Conservation (phyloP, 2,329 filamentous ascomycete species). For the Trichophyton rubrum region DNA sequence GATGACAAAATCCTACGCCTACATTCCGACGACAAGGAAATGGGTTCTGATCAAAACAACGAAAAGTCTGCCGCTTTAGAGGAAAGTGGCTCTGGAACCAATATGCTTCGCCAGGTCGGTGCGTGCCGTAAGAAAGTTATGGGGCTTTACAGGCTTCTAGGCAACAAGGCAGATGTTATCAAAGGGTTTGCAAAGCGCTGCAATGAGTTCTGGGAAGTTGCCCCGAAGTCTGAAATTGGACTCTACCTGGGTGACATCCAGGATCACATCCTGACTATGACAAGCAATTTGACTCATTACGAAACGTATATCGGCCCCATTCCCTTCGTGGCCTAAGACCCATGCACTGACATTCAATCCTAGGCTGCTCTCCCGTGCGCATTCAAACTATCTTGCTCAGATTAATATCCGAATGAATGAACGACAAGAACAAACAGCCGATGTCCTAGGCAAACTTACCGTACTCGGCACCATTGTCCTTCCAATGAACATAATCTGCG, state of each 20-base stretch:
- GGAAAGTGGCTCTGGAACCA: constrained; percentile 44
- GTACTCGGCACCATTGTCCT: constrained; percentile 93
- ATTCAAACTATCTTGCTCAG: constrained; percentile 96
- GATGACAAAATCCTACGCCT: constrained; percentile 80
- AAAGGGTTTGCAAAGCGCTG: constrained; percentile 97
- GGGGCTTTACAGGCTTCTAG: constrained; percentile 80
- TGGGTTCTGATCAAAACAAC: constrained; percentile 15
- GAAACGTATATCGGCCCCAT: constrained; percentile 59
- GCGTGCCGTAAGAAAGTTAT: constrained; percentile 96
- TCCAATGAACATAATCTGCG: constrained; percentile 98
- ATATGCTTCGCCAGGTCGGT: constrained; percentile 86
- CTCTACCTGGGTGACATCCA: constrained; percentile 96
- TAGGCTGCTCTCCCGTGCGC: constrained; percentile 78
- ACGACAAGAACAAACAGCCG: constrained; percentile 86
- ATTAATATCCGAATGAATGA: constrained; percentile 99
- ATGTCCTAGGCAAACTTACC: constrained; percentile 87
- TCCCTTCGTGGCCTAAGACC: constrained; percentile 9
- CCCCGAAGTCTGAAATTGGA: constrained; percentile 90
- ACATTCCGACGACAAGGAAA: constrained; percentile 47
- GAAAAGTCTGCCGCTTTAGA: constrained; percentile 25
- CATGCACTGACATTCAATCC: background rate
- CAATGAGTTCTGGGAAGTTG: constrained; percentile 96
- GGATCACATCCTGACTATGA: constrained; percentile 99
- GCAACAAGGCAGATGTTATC: constrained; percentile 97
- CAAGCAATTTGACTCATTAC: constrained; percentile 85